Conservation (phyloP, 2,329 filamentous ascomycete species). For the Zymoseptoria crescenta region DNA sequence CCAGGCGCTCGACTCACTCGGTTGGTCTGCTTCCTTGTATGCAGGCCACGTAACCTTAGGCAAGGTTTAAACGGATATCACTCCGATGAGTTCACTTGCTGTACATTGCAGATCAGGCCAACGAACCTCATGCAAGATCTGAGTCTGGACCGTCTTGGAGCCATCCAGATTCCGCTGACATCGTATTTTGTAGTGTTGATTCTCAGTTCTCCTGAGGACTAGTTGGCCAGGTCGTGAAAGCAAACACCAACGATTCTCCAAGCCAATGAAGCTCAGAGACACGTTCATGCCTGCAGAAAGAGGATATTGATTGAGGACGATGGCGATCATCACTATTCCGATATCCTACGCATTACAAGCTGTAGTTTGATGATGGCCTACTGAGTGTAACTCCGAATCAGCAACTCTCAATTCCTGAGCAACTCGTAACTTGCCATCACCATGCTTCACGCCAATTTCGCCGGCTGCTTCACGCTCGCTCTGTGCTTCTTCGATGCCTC, state of each 20-base stretch:
- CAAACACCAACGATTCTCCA: neutral
- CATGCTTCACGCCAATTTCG: conserved; percentile 5
- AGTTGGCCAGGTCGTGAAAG: too few species aligned
- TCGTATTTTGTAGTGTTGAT: too few species aligned
- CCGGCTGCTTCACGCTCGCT: conserved; percentile 20
- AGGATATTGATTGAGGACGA: neutral
- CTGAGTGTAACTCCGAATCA: neutral
- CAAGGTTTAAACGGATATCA: too few species aligned
- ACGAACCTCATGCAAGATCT: too few species aligned
- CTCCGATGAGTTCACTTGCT: too few species aligned
- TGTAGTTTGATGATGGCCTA: neutral
- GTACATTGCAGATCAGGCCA: too few species aligned
- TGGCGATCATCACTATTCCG: neutral
- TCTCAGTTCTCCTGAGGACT: too few species aligned
- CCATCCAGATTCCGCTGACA: too few species aligned
- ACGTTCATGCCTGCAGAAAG: neutral
- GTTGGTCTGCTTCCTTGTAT: too few species aligned
- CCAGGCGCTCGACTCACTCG: too few species aligned
- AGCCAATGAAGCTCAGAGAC: neutral
- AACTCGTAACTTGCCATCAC: neutral
- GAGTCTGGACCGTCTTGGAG: too few species aligned
- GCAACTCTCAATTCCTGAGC: neutral
- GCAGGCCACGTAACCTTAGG: too few species aligned
- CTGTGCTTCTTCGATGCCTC: conserved; percentile 25
- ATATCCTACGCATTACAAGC: neutral